Percentiles rank a stretch among this genome's conserved stretches.
phyloP scores from a whole-genome alignment of 257 asterid genomes.

The Agastache rugosa region DNA sequence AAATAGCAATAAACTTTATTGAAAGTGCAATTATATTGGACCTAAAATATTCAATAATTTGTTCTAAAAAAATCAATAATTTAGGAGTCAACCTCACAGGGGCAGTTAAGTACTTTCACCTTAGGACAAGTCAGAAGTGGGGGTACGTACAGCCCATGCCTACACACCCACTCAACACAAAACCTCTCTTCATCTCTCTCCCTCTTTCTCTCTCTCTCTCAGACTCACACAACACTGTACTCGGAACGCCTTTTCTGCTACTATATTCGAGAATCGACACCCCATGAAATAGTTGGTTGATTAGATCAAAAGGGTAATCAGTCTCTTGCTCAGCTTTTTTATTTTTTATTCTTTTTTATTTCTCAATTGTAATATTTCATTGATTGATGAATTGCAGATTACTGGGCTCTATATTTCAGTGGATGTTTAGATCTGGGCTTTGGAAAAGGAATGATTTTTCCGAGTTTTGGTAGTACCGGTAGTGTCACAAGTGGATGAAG shows the following conservation, averaged over 20 bases:
- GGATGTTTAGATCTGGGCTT: constrained; percentile 55
- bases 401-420: constrained; percentile 8
- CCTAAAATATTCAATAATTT: constrained; percentile 21
- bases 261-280: constrained; percentile 30
- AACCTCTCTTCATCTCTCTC: background rate
- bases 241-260: constrained; percentile 25
- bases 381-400: constrained; percentile 39
- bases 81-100: constrained; percentile 35
- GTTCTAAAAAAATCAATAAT: constrained; percentile 25
- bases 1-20: background rate
- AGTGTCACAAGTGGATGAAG: constrained; percentile 44
- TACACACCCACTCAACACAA: constrained; percentile 27
- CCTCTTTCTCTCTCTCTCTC: constrained; percentile 20
- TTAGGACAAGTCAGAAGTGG: constrained; percentile 32
- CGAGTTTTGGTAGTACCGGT: constrained; percentile 31
- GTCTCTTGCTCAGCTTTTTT: background rate
- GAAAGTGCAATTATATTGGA: constrained; percentile 16
- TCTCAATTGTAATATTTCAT: background rate
- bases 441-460: constrained; percentile 35
- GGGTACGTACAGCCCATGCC: constrained; percentile 32
- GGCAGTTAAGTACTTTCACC: constrained; percentile 30
- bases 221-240: constrained; percentile 29
- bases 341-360: background rate
- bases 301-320: constrained; percentile 36
- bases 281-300: constrained; percentile 36